phyloP scores from a whole-genome alignment of 148 eudicot species.

The Nepenthes mirabilis region DNA sequence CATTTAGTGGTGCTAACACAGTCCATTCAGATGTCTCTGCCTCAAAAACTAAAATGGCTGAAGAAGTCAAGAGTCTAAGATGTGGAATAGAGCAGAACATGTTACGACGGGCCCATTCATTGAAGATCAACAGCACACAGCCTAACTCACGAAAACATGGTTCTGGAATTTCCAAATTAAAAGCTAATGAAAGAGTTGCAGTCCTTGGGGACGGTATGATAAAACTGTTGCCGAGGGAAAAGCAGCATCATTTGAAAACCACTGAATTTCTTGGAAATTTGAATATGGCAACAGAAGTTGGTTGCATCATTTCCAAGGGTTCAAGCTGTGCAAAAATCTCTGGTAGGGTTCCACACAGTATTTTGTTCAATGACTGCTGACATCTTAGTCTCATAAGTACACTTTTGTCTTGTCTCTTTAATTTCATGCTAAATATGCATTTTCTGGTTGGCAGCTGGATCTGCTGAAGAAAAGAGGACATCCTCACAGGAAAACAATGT shows the following conservation, averaged over 20 bases:
- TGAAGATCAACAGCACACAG: conserved; percentile 6
- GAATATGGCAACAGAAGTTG: background rate
- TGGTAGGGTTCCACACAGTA: conserved; percentile 10
- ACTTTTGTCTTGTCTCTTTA: background rate
- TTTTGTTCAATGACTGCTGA: too few relatives aligned
- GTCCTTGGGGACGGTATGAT: background rate
- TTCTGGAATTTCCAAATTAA: conserved; percentile 6
- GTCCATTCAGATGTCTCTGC: conserved; percentile 7
- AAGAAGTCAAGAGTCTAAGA: conserved; percentile 10
- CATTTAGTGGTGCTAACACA: conserved; percentile 11
- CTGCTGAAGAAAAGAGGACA: background rate
- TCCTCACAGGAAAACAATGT: background rate
- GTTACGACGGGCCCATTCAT: conserved; percentile 7
- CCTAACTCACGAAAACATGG: conserved; percentile 2
- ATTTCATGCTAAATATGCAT: background rate
- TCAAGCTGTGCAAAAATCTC: conserved; percentile 4
- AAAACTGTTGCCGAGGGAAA: background rate
- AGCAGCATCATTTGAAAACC: conserved; percentile 6
- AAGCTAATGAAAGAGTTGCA: conserved; percentile 1
- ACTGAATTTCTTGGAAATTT: background rate
- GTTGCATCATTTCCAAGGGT: background rate
- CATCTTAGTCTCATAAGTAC: too few relatives aligned
- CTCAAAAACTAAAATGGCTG: conserved; percentile 4
- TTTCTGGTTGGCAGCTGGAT: conserved; percentile 1
- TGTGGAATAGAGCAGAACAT: conserved; percentile 5